Percentiles rank a stretch among this genome's conserved stretches.
phyloP scores from a whole-genome alignment of 345 rosid species.

The Eucalyptus brandiana region DNA sequence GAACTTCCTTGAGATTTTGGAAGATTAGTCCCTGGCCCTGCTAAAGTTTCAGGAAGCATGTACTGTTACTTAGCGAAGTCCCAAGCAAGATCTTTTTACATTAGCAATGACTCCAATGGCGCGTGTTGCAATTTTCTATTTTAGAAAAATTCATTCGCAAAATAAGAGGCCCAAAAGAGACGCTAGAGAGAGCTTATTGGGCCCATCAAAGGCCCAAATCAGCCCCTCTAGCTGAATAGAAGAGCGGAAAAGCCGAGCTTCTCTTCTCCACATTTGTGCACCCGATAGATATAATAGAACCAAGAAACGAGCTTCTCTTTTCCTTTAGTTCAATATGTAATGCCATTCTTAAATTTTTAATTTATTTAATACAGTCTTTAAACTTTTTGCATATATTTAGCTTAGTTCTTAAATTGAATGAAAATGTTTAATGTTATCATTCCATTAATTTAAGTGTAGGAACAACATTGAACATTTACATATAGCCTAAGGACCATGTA shows the following conservation, averaged over 20 bases:
- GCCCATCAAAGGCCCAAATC: background rate
- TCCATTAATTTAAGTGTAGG: no score
- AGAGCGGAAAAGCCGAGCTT: background rate
- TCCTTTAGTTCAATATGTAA: no score
- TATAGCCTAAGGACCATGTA: no score
- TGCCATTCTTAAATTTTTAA: background rate
- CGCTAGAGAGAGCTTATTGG: background rate
- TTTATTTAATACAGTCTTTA: no score
- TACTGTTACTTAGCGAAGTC: background rate
- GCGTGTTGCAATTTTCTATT: background rate
- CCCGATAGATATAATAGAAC: background rate
- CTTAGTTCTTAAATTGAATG: background rate
- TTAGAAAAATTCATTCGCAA: no score
- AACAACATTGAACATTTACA: no score
- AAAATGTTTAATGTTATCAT: no score
- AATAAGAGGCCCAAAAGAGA: background rate
- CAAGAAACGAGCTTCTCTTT: no score
- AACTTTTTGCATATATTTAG: no score
- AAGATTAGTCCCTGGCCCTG: background rate
- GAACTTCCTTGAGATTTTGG: background rate
- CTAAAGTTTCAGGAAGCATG: background rate
- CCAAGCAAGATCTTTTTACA: background rate
- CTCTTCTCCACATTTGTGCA: background rate
- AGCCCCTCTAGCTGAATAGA: background rate
- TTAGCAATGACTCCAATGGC: background rate